A percentile compares a stretch with the other conserved stretches of the same genome.
phyloP scores from a whole-genome alignment of 83 land plant genomes.

The Thuja plicata region DNA sequence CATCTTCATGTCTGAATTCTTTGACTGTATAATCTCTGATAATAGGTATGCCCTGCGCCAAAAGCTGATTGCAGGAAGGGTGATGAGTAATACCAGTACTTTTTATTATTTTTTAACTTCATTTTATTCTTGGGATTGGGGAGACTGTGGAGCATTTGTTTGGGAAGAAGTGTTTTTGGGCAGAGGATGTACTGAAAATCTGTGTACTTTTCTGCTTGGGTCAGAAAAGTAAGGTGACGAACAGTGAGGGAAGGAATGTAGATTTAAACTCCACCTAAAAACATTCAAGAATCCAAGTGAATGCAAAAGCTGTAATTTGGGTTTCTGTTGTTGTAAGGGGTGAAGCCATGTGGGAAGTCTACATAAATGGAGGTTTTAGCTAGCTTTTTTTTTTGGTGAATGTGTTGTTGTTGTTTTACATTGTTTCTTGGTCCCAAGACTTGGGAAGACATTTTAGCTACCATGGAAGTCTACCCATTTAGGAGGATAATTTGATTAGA shows the following conservation, averaged over 20 bases:
- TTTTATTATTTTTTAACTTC: neutral
- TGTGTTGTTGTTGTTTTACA: too few species aligned
- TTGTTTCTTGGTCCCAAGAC: too few species aligned
- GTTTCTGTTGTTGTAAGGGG: neutral
- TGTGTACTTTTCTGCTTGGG: neutral
- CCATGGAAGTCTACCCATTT: too few species aligned
- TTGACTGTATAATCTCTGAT: neutral
- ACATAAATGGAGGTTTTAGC: too few species aligned
- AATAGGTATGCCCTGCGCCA: neutral
- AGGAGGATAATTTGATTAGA: too few species aligned
- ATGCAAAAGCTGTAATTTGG: neutral
- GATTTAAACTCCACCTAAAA: neutral
- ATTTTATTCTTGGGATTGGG: neutral
- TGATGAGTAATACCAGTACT: neutral
- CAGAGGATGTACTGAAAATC: neutral
- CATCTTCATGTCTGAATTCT: neutral
- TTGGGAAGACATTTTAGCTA: too few species aligned
- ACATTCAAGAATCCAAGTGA: neutral
- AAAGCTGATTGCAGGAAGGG: neutral
- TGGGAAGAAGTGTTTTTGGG: neutral
- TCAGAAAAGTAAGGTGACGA: conserved; percentile 6
- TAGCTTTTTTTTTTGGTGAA: too few species aligned
- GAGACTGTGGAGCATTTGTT: neutral
- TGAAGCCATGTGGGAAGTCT: neutral
- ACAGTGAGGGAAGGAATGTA: neutral